Evolutionary conservation across 495 filamentous ascomycete species (phyloP).

Genomic region (Annulohypoxylon nitens): DNA sequence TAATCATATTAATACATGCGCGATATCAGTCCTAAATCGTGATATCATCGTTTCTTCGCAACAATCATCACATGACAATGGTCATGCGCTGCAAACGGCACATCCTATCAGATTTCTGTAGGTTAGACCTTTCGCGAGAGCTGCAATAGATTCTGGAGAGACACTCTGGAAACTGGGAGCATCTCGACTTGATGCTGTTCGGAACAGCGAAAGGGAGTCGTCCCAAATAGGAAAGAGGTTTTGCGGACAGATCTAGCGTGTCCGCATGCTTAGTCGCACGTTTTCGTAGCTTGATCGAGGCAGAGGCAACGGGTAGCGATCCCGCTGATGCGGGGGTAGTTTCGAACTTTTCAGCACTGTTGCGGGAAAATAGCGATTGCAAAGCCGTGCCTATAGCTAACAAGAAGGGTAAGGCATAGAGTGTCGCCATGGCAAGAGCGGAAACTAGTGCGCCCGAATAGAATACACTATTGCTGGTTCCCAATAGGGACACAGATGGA

Average conservation of each 20-base stretch:
- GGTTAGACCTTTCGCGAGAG: not conserved
- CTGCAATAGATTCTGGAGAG: conserved; percentile 12
- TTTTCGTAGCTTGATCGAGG: not conserved
- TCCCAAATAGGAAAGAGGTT: conserved; percentile 21
- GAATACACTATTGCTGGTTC: not conserved
- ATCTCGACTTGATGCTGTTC: conserved; percentile 10
- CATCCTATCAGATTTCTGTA: not conserved
- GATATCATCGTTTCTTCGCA: conserved; percentile 4
- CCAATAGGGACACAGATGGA: not conserved
- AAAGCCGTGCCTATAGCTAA: conserved; percentile 2
- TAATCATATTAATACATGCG: conserved; percentile 7
- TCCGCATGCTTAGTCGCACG: not conserved
- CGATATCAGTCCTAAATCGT: not conserved
- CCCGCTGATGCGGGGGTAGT: not conserved
- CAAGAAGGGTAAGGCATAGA: conserved; percentile 1
- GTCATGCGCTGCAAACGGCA: not conserved
- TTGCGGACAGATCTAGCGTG: conserved; percentile 19
- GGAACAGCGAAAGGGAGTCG: conserved; percentile 11
- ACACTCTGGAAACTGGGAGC: not conserved
- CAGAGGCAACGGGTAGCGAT: not conserved
- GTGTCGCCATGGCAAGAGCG: not conserved
- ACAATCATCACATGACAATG: conserved; percentile 12
- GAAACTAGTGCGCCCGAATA: not conserved
- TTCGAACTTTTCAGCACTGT: not conserved
- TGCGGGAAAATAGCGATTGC: not conserved